These are phyloP conservation scores for Durotheca rogersii DNA, from an alignment of 495 filamentous ascomycete species.

Conservation along the genomic window DNA sequence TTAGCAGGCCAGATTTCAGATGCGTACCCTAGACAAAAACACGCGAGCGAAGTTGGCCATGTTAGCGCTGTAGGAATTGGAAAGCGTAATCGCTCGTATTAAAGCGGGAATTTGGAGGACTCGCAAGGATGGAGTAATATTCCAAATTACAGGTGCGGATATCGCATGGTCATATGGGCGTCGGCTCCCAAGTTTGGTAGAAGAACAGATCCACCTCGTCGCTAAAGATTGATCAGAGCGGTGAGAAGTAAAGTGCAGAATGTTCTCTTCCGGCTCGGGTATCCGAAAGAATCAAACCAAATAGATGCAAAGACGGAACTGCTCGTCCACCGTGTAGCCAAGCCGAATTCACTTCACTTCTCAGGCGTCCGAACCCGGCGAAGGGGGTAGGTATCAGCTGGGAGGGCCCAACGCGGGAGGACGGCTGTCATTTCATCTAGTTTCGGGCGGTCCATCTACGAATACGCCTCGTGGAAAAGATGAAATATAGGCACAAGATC, in stretches of 20 bases:
- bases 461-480: too few species aligned
- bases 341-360: too few species aligned
- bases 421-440: too few species aligned
- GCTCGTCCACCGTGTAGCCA: neutral
- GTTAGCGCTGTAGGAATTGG: too few species aligned
- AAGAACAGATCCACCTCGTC: neutral
- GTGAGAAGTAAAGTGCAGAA: neutral
- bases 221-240: neutral
- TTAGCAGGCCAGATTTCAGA: too few species aligned
- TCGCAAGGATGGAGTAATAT: neutral
- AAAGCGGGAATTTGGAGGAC: neutral
- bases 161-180: neutral
- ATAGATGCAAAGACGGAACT: neutral
- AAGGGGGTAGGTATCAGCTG: too few species aligned
- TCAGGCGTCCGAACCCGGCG: too few species aligned
- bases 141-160: neutral
- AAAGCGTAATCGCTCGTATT: neutral
- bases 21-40: too few species aligned
- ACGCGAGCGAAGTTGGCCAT: too few species aligned
- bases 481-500: too few species aligned
- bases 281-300: neutral
- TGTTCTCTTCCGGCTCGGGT: neutral
- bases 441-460: too few species aligned
- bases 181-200: neutral
- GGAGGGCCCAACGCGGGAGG: too few species aligned